phyloP scores from a whole-genome alignment of 352 stramenopile species.

The Pythium grandisporangium region DNA sequence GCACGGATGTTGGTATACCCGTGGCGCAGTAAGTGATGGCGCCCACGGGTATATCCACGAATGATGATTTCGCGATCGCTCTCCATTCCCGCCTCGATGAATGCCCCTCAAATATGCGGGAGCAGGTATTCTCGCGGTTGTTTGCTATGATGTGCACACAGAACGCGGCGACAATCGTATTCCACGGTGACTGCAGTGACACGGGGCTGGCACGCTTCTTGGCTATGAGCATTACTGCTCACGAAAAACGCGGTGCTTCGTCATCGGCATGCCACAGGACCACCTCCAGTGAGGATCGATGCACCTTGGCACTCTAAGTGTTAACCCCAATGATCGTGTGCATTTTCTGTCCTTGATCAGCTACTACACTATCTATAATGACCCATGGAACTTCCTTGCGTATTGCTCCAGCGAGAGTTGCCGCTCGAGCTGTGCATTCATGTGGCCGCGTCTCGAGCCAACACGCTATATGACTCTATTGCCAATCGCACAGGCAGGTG shows the following conservation, averaged over 20 bases:
- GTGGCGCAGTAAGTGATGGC: background rate
- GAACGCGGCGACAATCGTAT: background rate
- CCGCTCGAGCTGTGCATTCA: slow-evolving; percentile 14
- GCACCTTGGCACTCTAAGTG: slow-evolving; percentile 3
- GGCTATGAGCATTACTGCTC: background rate
- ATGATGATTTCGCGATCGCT: background rate
- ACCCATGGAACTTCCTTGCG: slow-evolving; percentile 23
- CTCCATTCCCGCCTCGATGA: background rate
- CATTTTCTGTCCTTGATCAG: slow-evolving; percentile 5
- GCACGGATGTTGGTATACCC: background rate
- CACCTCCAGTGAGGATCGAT: slow-evolving; percentile 8
- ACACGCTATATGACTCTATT: slow-evolving; percentile 1
- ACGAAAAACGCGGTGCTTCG: slow-evolving; percentile 3
- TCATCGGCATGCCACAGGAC: no score
- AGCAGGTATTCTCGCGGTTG: background rate
- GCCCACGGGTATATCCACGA: background rate
- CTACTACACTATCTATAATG: background rate
- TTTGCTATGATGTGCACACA: background rate
- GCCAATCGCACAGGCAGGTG: slow-evolving; percentile 25
- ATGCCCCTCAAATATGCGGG: background rate
- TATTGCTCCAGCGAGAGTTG: slow-evolving; percentile 14
- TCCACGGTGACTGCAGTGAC: background rate
- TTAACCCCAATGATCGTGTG: slow-evolving; percentile 2
- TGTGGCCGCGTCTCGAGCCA: slow-evolving; percentile 23
- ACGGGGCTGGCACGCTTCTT: background rate